Evolutionary conservation across 176 grass and related monocot genomes (phyloP), one percentile per base, ranked within the genome.

Genomic region (Secale cereale): DNA sequence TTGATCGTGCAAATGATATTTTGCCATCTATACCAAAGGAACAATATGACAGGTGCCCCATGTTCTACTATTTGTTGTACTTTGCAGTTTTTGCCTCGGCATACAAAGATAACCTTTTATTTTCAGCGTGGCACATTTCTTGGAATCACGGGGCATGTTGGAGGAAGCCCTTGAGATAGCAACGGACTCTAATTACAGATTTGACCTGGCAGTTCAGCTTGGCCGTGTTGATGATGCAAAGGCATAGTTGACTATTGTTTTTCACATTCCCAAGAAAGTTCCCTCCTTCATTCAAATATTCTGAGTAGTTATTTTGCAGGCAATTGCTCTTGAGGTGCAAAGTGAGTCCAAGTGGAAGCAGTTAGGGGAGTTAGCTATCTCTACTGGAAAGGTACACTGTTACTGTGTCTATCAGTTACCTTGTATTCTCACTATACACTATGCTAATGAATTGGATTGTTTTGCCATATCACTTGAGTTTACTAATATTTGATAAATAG

Each of bases 341-440:
- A 91, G 97, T 59, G 97, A 96, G 80, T 96, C 93, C 14, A 98
- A 98, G 83, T 98, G 97, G 97, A 98, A 95, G 84, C 93, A 96
- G 76, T 65, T 98, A 74, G 97, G 97, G 78, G 93, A 98, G 41
- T 64, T 98, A 73, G 93, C 97, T 76, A 92, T 98, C 90, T 98
- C 97, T 63, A 88, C 59, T 76, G 97, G 97, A 80, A 98, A 98
- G 88, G 97, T 98, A 84, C 45, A 52, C 31, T 36, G n/a, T 37
- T 83, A 69, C 36, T 23, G 10, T 73, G 33, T 68, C 14, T 74
- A 71, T 79, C 20, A 20, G 45, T 65, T 70, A 81, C 78, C 19
- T 72, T 60, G 22, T 30, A 17, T 39, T n/a, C 5, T 22, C 74
- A 84, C n/a, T 84, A 25, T 74, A 40, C 72, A 50, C 54, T 78